Base-by-base conservation (phyloP, 2,329 filamentous ascomycete genomes). In the Fusarium denticulatum region DNA sequence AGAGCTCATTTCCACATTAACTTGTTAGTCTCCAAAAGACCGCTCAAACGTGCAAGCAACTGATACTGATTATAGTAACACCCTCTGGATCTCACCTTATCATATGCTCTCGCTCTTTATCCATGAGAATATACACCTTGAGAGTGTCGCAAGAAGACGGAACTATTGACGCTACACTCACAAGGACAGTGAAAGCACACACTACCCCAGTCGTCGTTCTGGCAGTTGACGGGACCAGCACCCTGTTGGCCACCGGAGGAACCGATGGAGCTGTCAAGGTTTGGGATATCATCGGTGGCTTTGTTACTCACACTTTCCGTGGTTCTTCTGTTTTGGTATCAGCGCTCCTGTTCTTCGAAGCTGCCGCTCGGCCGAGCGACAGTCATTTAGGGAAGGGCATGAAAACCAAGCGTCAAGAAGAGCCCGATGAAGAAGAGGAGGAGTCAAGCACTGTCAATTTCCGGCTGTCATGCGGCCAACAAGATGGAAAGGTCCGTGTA, bases 181-280 rank as follows among this genome's bases (percentile, higher is more conserved):
- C 93, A 22, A 91, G 95, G 77, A 95, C 94, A 7, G 83, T 98
- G 37, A 98, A 97, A 81, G 95, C 96, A 13, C 96, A 98, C 80
- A 89, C 91, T 0, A 95, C 96, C 6, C 96, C 97, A 1, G 95
- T 98, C 4, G 92, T 97, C 4, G 94, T 96, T 14, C 87, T 96
- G 20, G 91, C 94, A 3, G 91, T 96, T 69, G 96, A 99, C 81
- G 88, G 90, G 60, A 97, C 95, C 3, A 93, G 95, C 78, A 97
- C 96, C 5, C 86, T 99, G 18, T 87, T 99, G 47, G 96, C 95
- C 22, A 98, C 96, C 22, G 96, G 97, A 71, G 94, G 94, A 55
- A 95, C 96, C 7, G 96, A 99, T 80, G 96, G 96, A 30, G 90
- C 93, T 2, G 94, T 98, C 77, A 99, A 99, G 82, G 92, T 99